These are phyloP conservation scores for Fusarium papillatum DNA, from an alignment of 2,329 filamentous ascomycete species.

Conservation along the genomic window DNA sequence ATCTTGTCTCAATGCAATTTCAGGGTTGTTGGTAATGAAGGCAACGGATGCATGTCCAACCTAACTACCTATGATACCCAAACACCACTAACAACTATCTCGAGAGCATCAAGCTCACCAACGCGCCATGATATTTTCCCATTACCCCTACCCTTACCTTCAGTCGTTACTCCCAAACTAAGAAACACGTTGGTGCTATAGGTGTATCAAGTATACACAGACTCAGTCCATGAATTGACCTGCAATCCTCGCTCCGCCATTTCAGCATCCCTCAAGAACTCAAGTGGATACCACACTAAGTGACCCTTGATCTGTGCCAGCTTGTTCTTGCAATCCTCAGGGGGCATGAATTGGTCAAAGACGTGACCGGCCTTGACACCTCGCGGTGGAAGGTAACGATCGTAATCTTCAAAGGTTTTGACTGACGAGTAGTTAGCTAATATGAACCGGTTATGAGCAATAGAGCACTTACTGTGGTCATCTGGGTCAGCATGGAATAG, in stretches of 20 bases:
- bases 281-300: constrained; percentile 94
- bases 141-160: not conserved
- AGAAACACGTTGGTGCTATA: not conserved
- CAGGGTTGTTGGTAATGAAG: not conserved
- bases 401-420: constrained; percentile 91
- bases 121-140: not conserved
- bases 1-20: not conserved
- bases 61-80: not conserved
- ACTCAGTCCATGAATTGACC: constrained; percentile 89
- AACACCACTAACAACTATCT: not conserved
- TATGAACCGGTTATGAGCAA: not conserved
- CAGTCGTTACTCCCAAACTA: not conserved
- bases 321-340: constrained; percentile 79
- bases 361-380: constrained; percentile 88
- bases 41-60: not conserved
- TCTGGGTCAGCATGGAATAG: constrained; percentile 92
- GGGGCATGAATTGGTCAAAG: constrained; percentile 83
- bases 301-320: constrained; percentile 88
- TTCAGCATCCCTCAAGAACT: constrained; percentile 85
- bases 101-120: not conserved
- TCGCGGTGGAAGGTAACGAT: constrained; percentile 79
- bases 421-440: constrained; percentile 60
- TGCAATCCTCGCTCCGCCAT: constrained; percentile 93
- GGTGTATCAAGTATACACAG: constrained; percentile 77
- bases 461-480: constrained; percentile 72